Conservation (phyloP, 1,139 yeast genomes). For the Geotrichum citri-aurantii region DNA sequence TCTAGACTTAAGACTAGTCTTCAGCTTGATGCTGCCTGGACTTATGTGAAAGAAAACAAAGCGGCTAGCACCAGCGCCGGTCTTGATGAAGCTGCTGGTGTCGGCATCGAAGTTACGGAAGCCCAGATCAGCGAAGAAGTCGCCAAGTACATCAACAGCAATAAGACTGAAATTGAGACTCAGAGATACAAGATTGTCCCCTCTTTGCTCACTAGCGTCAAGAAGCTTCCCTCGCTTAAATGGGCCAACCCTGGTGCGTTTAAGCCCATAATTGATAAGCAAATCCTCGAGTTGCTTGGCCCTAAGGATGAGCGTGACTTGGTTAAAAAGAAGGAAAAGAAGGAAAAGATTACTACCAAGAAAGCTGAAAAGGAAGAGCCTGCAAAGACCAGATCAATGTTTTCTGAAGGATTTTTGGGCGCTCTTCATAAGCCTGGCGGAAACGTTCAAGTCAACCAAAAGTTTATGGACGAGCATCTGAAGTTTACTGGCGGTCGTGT, state of each 20-base stretch:
- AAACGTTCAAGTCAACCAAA: constrained; percentile 85
- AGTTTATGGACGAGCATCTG: constrained; percentile 73
- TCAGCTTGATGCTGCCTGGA: constrained; percentile 70
- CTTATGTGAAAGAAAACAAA: constrained; percentile 45
- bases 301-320: constrained; percentile 96
- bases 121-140: constrained; percentile 60
- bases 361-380: constrained; percentile 24
- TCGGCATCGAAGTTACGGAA: constrained; percentile 59
- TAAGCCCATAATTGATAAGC: constrained; percentile 79
- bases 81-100: constrained; percentile 66
- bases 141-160: constrained; percentile 50
- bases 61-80: constrained; percentile 38
- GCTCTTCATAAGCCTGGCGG: constrained; percentile 94
- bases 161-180: constrained; percentile 54
- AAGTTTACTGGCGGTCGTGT: constrained; percentile 75
- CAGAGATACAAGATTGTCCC: constrained; percentile 78
- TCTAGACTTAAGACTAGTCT: constrained; percentile 60
- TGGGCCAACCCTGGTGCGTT: constrained; percentile 89
- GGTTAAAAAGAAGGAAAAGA: constrained; percentile 61
- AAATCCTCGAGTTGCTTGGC: constrained; percentile 65
- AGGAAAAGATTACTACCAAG: constrained; percentile 23
- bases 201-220: constrained; percentile 66
- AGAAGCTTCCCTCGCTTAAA: constrained; percentile 65
- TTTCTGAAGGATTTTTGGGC: constrained; percentile 91
- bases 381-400: constrained; percentile 79